Evolutionary conservation across 306 rosid genomes (phyloP).

Genomic region (Abrus pulchellus): DNA sequence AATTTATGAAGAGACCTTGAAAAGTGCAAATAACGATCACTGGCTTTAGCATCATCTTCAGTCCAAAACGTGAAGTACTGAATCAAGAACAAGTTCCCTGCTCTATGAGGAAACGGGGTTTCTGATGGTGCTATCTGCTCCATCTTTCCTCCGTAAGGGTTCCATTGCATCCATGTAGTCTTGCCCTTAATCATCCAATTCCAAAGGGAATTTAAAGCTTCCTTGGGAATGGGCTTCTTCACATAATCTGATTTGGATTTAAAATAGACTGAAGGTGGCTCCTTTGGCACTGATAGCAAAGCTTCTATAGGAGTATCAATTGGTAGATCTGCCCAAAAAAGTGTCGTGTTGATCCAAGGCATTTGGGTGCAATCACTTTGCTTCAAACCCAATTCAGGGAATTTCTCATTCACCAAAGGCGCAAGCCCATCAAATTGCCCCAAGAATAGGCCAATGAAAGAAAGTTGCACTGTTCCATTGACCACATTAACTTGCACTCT

Average conservation of each 20-base stretch:
- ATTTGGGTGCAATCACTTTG: constrained; percentile 48
- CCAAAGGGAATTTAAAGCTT: constrained; percentile 18
- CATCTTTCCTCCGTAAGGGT: constrained; percentile 58
- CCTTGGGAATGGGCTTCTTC: constrained; percentile 43
- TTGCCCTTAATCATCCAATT: constrained; percentile 30
- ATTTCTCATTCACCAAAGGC: constrained; percentile 36
- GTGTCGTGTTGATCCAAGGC: constrained; percentile 60
- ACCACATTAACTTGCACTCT: constrained; percentile 17
- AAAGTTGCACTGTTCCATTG: constrained; percentile 42
- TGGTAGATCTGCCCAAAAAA: not conserved
- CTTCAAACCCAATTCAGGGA: constrained; percentile 63
- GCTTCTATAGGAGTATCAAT: constrained; percentile 31
- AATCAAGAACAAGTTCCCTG: constrained; percentile 51
- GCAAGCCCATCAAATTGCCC: constrained; percentile 51
- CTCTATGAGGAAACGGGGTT: constrained; percentile 58
- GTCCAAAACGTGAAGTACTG: constrained; percentile 4
- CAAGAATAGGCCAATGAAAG: constrained; percentile 42
- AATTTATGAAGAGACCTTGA: constrained; percentile 30
- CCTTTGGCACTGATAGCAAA: not conserved
- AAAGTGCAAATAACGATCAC: not conserved
- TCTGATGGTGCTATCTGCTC: not conserved
- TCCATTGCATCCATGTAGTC: constrained; percentile 36
- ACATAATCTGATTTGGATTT: constrained; percentile 51
- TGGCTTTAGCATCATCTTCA: not conserved
- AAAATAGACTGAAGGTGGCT: fast-evolving